Base-by-base conservation (phyloP, 2,329 filamentous ascomycete species). In the Escovopsis weberi region DNA sequence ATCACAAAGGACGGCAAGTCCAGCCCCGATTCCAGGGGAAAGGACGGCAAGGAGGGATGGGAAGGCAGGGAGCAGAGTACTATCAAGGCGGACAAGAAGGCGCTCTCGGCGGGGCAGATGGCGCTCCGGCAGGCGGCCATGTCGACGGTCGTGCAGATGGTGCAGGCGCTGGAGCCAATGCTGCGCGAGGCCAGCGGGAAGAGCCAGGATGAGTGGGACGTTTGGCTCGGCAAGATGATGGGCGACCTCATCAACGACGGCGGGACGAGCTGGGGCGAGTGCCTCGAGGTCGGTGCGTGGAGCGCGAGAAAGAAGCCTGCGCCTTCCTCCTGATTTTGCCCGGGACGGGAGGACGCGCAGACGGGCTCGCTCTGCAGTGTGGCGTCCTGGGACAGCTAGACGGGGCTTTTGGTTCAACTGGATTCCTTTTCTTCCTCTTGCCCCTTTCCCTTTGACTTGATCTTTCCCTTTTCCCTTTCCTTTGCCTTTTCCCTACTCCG, bases 131-230 rank as follows among this genome's bases (percentile, higher is more conserved):
- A 79, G 53, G 89, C 85, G 10, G 86, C 87, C n/a, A 70, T 94
- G 43, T 65, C 84, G 55, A 86, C 82, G 2, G 78, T 88, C 6
- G 75, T 93, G 41, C 82, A 88, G 57, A 75, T 86, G 70, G 85
- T 94, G 42, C 85, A 91, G 57, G 82, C 81, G 48, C 66, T 95
- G 53, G 88, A 95, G 61, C 85, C 85, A 5, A 64, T 91, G 45
- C 65, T 95, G 51, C 76, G 83, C 52, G 83, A 94, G 53, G 77
- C 78, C 38, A 93, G 83, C 55, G 83, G 82, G 12, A 94, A 94
- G 68, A 85, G 82, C 53, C 78, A 84, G 55, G 86, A 94, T 51
- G 88, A 95, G 63, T 95, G 87, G 87, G 84, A 93, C 59, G 70
- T 78, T 36, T 95, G 88, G 88, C 78, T 84, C 64, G 78, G 80